phyloP scores from a whole-genome alignment of 2,329 filamentous ascomycete genomes.

The Proliferodiscus dingleyae region DNA sequence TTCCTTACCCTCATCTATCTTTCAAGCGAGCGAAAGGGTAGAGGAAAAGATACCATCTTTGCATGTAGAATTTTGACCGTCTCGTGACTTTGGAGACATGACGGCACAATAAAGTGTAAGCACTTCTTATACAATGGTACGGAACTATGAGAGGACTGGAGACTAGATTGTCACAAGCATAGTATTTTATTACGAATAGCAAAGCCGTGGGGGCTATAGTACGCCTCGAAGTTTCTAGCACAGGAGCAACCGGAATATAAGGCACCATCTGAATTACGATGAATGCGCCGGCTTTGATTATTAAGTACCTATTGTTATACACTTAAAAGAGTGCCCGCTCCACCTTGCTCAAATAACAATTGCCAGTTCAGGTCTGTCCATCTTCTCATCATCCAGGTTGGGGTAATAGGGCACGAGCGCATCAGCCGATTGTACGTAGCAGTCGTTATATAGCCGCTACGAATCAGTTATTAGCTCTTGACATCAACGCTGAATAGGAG shows the following conservation, averaged over 20 bases:
- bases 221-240: background rate
- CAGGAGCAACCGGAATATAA: no score
- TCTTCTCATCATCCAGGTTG: conserved; percentile 71
- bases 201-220: background rate
- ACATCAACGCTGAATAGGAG: background rate
- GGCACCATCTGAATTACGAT: background rate
- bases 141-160: no score
- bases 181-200: background rate
- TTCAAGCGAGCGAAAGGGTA: no score
- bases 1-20: no score
- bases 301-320: conserved; percentile 9
- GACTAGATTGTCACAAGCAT: no score
- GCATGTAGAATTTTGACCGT: no score
- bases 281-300: background rate
- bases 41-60: no score
- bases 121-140: no score
- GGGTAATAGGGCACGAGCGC: conserved; percentile 97
- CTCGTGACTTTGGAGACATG: no score
- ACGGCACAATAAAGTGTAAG: no score
- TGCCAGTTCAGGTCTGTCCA: conserved; percentile 74
- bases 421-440: conserved; percentile 90
- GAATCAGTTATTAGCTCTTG: background rate
- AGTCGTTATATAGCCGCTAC: conserved; percentile 84
- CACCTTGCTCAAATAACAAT: conserved; percentile 62
- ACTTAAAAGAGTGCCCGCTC: conserved; percentile 7